Evolutionary conservation across 2,329 filamentous ascomycete genomes (phyloP).

Genomic region (Amauroascus niger): DNA sequence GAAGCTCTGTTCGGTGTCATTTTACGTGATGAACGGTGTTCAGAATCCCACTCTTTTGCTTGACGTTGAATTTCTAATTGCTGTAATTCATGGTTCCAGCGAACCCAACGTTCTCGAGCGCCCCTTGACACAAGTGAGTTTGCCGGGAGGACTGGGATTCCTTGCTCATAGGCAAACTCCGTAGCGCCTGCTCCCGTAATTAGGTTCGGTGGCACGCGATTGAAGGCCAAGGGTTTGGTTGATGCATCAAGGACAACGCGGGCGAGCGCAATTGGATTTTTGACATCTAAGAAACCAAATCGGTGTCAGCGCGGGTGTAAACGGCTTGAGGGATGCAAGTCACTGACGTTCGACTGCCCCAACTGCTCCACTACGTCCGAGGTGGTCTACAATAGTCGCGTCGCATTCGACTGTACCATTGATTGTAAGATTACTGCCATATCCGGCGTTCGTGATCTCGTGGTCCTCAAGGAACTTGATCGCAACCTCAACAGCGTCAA

Average conservation of each 20-base stretch:
- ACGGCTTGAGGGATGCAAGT: neutral
- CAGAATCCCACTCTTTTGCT: constrained; percentile 20
- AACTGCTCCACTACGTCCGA: constrained; percentile 83
- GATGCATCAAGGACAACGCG: constrained; percentile 72
- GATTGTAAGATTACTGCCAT: constrained; percentile 86
- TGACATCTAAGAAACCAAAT: constrained; percentile 54
- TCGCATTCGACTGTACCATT: constrained; percentile 91
- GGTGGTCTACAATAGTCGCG: constrained; percentile 83
- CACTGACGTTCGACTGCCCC: constrained; percentile 78
- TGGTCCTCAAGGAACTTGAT: constrained; percentile 82
- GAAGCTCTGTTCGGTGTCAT: neutral
- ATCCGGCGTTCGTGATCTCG: constrained; percentile 94
- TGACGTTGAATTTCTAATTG: constrained; percentile 25
- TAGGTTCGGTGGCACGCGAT: constrained; percentile 84
- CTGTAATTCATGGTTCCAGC: constrained; percentile 64
- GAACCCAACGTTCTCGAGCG: constrained; percentile 65
- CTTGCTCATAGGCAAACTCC: constrained; percentile 72
- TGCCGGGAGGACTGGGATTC: constrained; percentile 62
- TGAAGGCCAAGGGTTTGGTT: constrained; percentile 65
- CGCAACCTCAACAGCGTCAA: constrained; percentile 83
- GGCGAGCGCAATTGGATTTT: constrained; percentile 83
- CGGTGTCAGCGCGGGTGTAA: neutral
- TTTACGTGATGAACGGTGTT: constrained; percentile 5
- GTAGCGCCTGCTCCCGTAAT: constrained; percentile 77
- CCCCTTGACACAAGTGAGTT: constrained; percentile 70